phyloP scores from a whole-genome alignment of 345 rosid species.

The Nephelium lappaceum region DNA sequence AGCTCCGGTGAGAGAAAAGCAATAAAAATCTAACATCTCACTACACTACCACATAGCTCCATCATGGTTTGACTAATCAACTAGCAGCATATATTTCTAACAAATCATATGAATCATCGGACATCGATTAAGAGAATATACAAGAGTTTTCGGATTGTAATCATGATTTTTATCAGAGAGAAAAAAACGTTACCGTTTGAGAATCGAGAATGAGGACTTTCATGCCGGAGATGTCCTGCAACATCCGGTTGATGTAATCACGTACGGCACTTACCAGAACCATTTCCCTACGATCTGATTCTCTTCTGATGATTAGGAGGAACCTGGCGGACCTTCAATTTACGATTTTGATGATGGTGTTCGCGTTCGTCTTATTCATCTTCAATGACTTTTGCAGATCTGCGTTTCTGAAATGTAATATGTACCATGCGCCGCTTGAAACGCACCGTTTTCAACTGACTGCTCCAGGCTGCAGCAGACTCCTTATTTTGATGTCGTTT shows the following conservation, averaged over 20 bases:
- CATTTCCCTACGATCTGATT: conserved; percentile 36
- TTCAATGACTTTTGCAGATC: neutral
- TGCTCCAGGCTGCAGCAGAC: too few species aligned
- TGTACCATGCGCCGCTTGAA: too few species aligned
- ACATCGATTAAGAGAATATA: neutral
- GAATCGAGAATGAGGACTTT: conserved; percentile 97
- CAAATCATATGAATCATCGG: neutral
- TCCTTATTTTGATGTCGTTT: too few species aligned
- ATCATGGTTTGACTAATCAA: neutral
- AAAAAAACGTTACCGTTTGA: conserved; percentile 60
- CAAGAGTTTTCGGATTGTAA: too few species aligned
- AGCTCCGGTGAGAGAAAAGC: neutral
- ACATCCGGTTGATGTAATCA: conserved; percentile 90
- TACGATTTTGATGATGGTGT: neutral
- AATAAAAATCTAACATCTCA: too few species aligned
- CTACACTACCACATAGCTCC: neutral
- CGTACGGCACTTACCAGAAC: conserved; percentile 81
- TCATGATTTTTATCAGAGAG: too few species aligned
- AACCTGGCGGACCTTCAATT: neutral
- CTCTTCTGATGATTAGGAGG: neutral
- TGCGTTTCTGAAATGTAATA: neutral
- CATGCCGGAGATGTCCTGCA: conserved; percentile 98
- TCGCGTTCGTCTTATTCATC: neutral
- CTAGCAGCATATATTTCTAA: neutral
- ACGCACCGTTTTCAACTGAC: conserved; percentile 8